Evolutionary conservation across 2,329 filamentous ascomycete genomes (phyloP).

Genomic region (Alternaria atra): DNA sequence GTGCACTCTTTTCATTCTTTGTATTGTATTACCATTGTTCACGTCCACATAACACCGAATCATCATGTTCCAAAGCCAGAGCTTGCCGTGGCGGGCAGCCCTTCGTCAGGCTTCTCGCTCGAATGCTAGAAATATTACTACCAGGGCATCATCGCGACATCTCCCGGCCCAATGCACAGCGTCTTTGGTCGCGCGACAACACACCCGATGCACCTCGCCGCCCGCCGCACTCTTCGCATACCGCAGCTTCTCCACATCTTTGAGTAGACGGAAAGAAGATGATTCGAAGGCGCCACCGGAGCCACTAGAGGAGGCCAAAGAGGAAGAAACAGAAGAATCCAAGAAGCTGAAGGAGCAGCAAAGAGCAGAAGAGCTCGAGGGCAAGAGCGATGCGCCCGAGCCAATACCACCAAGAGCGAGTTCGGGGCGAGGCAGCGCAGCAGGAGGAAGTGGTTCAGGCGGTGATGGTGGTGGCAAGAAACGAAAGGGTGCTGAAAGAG

Average conservation of each 20-base stretch:
- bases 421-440: slow-evolving; percentile 68
- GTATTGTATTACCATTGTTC: slow-evolving; percentile 15
- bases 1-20: slow-evolving; percentile 9
- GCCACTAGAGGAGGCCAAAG: slow-evolving; percentile 54
- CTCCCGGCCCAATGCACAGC: slow-evolving; percentile 45
- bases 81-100: slow-evolving; percentile 71
- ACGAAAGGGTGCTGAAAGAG: slow-evolving; percentile 76
- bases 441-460: slow-evolving; percentile 59
- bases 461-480: slow-evolving; percentile 71
- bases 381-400: slow-evolving; percentile 60
- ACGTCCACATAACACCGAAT: slow-evolving; percentile 8
- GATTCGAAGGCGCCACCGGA: slow-evolving; percentile 57
- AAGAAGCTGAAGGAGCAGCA: slow-evolving; percentile 55
- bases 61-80: slow-evolving; percentile 70
- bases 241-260: slow-evolving; percentile 53
- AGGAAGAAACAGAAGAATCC: slow-evolving; percentile 53
- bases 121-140: slow-evolving; percentile 44
- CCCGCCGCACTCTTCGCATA: slow-evolving; percentile 45
- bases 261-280: slow-evolving; percentile 65
- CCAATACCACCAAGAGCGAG: slow-evolving; percentile 60
- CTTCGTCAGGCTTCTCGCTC: slow-evolving; percentile 61
- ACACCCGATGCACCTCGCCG: slow-evolving; percentile 37
- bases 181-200: slow-evolving; percentile 33
- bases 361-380: slow-evolving; percentile 51
- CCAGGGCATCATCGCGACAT: slow-evolving; percentile 34